These are phyloP conservation scores for Amanita molliuscula DNA, from an alignment of 768 basidiomycete genomes.

Conservation along the genomic window DNA sequence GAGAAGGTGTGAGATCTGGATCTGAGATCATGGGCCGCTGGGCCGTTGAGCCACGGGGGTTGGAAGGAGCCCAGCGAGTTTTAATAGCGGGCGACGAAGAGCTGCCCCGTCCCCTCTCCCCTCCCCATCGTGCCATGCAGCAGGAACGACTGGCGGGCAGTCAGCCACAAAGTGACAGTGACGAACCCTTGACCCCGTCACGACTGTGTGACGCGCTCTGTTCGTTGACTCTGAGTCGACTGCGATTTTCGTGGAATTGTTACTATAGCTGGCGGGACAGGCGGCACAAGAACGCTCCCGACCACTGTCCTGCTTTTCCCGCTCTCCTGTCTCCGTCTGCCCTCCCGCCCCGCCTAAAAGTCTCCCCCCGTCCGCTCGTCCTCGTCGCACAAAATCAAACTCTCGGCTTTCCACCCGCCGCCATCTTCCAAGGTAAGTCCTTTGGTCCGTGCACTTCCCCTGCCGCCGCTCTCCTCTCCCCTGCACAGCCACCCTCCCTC, in stretches of 20 bases:
- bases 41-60: conserved; percentile 5
- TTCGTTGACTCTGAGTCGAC: conserved; percentile 8
- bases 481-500: conserved; percentile 6
- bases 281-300: conserved; percentile 6
- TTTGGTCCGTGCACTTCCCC: conserved; percentile 8
- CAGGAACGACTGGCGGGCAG: neutral
- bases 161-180: conserved; percentile 7
- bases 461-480: neutral
- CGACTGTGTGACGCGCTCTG: conserved; percentile 6
- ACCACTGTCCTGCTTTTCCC: neutral
- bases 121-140: neutral
- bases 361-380: neutral
- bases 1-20: conserved; percentile 8
- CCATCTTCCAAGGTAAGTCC: conserved; percentile 4
- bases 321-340: neutral
- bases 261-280: conserved; percentile 9
- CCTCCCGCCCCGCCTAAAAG: neutral
- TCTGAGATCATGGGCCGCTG: conserved; percentile 7
- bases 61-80: neutral
- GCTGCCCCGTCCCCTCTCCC: neutral
- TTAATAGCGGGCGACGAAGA: neutral
- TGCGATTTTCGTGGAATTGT: conserved; percentile 8
- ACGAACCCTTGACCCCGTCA: conserved; percentile 10
- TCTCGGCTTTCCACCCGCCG: conserved; percentile 5
- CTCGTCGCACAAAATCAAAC: conserved; percentile 7